Base-by-base conservation (phyloP, 2,329 filamentous ascomycete species). In the Calonectria hongkongensis region DNA sequence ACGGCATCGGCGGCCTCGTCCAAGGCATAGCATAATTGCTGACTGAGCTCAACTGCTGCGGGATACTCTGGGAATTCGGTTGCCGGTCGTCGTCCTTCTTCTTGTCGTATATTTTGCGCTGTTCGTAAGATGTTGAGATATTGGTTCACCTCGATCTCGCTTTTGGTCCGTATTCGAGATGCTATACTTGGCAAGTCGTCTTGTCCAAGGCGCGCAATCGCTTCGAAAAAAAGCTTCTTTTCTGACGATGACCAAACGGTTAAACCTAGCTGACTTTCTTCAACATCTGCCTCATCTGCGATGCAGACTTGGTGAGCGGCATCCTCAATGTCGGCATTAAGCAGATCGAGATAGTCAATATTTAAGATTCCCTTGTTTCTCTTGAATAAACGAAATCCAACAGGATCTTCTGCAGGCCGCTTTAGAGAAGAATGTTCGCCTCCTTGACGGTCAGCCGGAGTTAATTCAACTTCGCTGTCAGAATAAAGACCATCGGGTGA, bases 41-140 rank as follows among this genome's bases (percentile, higher is more conserved):
- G 84, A 77, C 92, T 91, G 30, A 98, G 84, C 81, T 98, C 95
- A 1, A 89, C 80, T 0, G 96, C 95, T 2, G 94, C 92, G 1
- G 93, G 92, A 2, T 95, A 85, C 68, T 95, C 91, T 13, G 86
- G 85, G 66, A 88, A 81, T 30, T 86, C 82, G 36, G 91, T 75
- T 15, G 78, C 75, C 0, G 82, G 77, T 25, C 82, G 79, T 8
- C 75, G 72, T 27, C 75, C 30, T 82, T 80, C 85, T 21, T 79
- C 77, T 48, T 85, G 85, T 47, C 87, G 84, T 27, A 83, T 80
- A 43, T 87, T 82, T 7, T 85, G 76, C 1, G 86, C 87, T 25
- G 88, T 85, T 12, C 91, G 86, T 6, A 98, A 87, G 1, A 94
- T 82, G 8, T 86, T 79, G 5, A 97, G 82, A 80, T 95, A 95